phyloP scores from a whole-genome alignment of 306 rosid genomes.

The Vigna reflexopilosa region DNA sequence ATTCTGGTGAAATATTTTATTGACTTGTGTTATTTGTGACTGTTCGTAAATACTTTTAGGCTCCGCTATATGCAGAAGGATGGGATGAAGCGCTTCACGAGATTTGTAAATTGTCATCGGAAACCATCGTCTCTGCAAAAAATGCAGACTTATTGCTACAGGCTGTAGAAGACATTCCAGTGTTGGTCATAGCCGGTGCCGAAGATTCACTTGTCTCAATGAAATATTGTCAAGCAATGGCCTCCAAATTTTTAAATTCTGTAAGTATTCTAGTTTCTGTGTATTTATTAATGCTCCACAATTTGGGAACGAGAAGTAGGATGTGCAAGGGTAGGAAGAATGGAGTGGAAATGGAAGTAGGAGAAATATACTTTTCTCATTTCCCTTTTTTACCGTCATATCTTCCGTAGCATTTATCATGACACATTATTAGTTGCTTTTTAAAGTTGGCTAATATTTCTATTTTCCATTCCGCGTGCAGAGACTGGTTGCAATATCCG shows the following conservation, averaged over 20 bases:
- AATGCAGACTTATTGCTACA: conserved; percentile 70
- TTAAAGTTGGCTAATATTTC: conserved; percentile 16
- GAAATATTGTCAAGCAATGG: conserved; percentile 82
- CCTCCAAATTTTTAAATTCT: conserved; percentile 85
- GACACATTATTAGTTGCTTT: not conserved
- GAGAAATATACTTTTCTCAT: not conserved
- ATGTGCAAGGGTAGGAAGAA: not conserved
- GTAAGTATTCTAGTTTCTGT: conserved; percentile 56
- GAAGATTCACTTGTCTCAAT: conserved; percentile 89
- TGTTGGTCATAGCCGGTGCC: conserved; percentile 83
- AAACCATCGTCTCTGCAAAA: conserved; percentile 66
- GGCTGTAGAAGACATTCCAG: conserved; percentile 72
- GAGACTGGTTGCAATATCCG: conserved; percentile 92
- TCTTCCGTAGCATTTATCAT: not conserved
- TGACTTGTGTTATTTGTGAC: conserved; percentile 23
- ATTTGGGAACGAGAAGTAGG: conserved; percentile 4
- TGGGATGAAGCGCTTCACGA: conserved; percentile 99
- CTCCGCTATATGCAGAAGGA: conserved; percentile 88
- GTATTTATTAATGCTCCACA: not conserved
- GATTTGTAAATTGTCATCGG: conserved; percentile 87
- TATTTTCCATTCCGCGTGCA: conserved; percentile 48
- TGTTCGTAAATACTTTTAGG: conserved; percentile 56
- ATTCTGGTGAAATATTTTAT: conserved; percentile 11
- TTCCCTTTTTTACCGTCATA: not conserved
- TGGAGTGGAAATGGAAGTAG: not conserved